Percentiles rank a stretch among this genome's conserved stretches.
phyloP scores from a whole-genome alignment of 441 rosid genomes.

The Lepidium campestre region DNA sequence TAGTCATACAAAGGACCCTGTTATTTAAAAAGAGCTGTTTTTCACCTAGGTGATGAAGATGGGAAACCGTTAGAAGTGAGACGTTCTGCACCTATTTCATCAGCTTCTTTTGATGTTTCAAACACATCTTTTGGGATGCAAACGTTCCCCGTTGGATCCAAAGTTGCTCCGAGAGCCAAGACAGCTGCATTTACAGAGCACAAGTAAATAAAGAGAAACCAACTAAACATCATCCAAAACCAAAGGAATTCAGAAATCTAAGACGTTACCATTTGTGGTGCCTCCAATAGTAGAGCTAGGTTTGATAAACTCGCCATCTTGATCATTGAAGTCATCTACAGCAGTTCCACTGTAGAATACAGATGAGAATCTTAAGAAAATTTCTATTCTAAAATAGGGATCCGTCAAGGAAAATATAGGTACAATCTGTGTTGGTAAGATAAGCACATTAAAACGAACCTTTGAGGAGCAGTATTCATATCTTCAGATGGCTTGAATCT shows the following conservation, averaged over 20 bases:
- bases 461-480: constrained; percentile 23
- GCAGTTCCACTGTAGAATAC: constrained; percentile 32
- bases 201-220: not conserved
- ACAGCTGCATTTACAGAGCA: constrained; percentile 16
- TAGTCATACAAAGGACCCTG: not conserved
- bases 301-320: constrained; percentile 28
- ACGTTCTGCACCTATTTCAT: constrained; percentile 22
- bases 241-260: not conserved
- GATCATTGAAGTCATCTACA: constrained; percentile 24
- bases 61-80: constrained; percentile 44
- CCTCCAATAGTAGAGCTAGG: constrained; percentile 21
- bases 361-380: not conserved
- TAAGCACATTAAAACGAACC: constrained; percentile 29
- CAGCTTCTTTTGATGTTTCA: constrained; percentile 35
- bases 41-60: constrained; percentile 45
- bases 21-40: constrained; percentile 2
- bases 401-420: not conserved
- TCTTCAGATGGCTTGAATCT: constrained; percentile 32
- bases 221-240: constrained; percentile 7
- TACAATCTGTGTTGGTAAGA: not conserved
- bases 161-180: constrained; percentile 29
- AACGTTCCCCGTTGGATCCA: constrained; percentile 32
- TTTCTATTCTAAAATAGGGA: not conserved
- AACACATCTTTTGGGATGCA: constrained; percentile 28
- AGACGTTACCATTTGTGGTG: constrained; percentile 36